These are phyloP conservation scores for Sextonia rubra DNA, from an alignment of 164 flowering plant species.

Conservation along the genomic window DNA sequence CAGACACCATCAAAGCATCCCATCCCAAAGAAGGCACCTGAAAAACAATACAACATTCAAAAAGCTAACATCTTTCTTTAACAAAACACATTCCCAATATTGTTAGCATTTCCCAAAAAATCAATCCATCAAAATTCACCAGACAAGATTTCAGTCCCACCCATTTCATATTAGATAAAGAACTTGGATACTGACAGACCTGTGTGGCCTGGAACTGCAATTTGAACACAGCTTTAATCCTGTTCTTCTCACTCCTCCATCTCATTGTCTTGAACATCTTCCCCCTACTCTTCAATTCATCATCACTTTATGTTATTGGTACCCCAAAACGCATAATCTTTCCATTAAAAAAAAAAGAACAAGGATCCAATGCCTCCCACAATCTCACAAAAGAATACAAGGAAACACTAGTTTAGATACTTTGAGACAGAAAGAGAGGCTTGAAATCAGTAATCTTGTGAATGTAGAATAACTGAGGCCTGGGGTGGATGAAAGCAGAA, in stretches of 20 bases:
- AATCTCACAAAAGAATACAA: background rate
- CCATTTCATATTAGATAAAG: background rate
- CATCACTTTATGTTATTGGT: conserved; percentile 2
- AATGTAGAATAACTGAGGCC: no score
- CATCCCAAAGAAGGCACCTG: conserved; percentile 59
- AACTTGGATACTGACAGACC: conserved; percentile 29
- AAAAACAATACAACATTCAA: background rate
- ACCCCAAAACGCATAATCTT: background rate
- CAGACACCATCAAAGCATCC: conserved; percentile 56
- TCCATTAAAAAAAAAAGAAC: background rate
- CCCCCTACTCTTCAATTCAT: conserved; percentile 16
- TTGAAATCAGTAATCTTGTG: no score
- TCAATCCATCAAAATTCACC: background rate
- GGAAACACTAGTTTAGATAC: background rate
- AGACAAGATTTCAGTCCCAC: background rate
- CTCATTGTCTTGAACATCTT: conserved; percentile 75
- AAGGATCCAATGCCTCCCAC: background rate
- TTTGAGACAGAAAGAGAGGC: no score
- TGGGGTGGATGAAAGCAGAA: no score
- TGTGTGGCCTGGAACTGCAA: conserved; percentile 84
- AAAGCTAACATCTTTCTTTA: conserved; percentile 3
- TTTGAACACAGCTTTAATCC: conserved; percentile 66
- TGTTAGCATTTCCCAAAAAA: background rate
- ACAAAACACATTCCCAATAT: conserved; percentile 16
- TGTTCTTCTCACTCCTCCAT: conserved; percentile 93